Evolutionary conservation across 2,329 filamentous ascomycete genomes (phyloP).

Genomic region (Septoria petroselini): DNA sequence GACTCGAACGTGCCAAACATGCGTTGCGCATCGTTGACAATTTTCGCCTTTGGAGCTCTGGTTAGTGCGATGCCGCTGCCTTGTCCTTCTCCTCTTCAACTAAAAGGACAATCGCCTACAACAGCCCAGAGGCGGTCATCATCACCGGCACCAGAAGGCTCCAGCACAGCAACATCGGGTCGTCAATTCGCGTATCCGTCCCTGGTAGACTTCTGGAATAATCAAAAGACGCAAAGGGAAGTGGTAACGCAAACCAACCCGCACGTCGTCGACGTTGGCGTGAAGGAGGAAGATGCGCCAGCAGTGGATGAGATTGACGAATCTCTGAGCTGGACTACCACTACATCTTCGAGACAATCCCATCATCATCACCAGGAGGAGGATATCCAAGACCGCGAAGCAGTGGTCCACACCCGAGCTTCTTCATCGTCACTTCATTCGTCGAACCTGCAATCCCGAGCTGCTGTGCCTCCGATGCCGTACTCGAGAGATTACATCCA

Average conservation of each 20-base stretch:
- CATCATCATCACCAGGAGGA: background rate
- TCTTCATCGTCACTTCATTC: too few relatives aligned
- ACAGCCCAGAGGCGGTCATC: background rate
- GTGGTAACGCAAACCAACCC: background rate
- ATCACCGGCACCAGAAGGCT: background rate
- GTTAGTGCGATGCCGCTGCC: constrained; percentile 4
- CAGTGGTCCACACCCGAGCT: too few relatives aligned
- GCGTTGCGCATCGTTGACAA: constrained; percentile 6
- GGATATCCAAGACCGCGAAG: background rate
- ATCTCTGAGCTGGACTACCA: too few relatives aligned
- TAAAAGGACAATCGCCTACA: background rate
- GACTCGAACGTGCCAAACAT: background rate
- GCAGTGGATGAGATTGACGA: too few relatives aligned
- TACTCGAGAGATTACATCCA: too few relatives aligned
- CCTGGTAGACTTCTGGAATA: constrained; percentile 5
- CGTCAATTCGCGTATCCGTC: constrained; percentile 2
- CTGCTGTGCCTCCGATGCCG: too few relatives aligned
- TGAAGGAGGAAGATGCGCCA: too few relatives aligned
- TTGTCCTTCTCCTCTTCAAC: too few relatives aligned
- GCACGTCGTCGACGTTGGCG: too few relatives aligned
- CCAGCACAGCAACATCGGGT: background rate
- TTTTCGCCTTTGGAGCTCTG: constrained; percentile 6
- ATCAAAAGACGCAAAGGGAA: constrained; percentile 1
- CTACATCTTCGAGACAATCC: too few relatives aligned
- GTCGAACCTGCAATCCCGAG: too few relatives aligned